These are phyloP conservation scores for Yamadazyma kanchanaburiensis DNA, from an alignment of 1,139 yeast species.

Conservation along the genomic window DNA sequence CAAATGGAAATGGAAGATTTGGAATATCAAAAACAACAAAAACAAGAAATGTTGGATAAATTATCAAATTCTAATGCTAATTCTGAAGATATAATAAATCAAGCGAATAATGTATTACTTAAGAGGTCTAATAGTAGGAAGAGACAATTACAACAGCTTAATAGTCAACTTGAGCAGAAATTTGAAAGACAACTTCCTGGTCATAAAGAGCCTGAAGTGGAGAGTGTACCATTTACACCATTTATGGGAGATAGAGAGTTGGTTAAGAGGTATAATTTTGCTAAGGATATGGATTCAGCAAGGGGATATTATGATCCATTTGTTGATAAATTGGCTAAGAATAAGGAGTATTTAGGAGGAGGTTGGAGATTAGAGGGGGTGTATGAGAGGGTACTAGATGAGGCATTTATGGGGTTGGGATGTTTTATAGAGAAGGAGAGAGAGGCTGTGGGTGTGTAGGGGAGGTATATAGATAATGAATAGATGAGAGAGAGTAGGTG, in stretches of 20 bases:
- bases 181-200: constrained; percentile 29
- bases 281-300: constrained; percentile 42
- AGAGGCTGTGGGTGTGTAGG: constrained; percentile 1
- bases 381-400: constrained; percentile 74
- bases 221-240: constrained; percentile 78
- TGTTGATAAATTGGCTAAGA: constrained; percentile 53
- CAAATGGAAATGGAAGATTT: constrained; percentile 69
- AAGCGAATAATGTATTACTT: constrained; percentile 39
- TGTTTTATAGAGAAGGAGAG: constrained; percentile 75
- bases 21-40: constrained; percentile 54
- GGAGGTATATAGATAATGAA: not conserved
- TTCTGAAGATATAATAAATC: constrained; percentile 50
- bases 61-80: constrained; percentile 49
- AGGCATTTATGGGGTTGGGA: constrained; percentile 87
- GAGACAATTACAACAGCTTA: constrained; percentile 62
- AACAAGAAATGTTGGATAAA: constrained; percentile 66
- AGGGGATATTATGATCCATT: constrained; percentile 53
- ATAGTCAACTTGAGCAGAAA: constrained; percentile 46
- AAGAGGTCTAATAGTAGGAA: constrained; percentile 67
- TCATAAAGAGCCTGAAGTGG: constrained; percentile 18
- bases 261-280: constrained; percentile 32
- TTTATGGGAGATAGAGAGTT: constrained; percentile 83
- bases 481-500: not conserved
- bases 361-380: constrained; percentile 77
- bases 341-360: constrained; percentile 74